Evolutionary conservation across 768 basidiomycete genomes (phyloP).

Genomic region (Neoboletus subvelutipes): DNA sequence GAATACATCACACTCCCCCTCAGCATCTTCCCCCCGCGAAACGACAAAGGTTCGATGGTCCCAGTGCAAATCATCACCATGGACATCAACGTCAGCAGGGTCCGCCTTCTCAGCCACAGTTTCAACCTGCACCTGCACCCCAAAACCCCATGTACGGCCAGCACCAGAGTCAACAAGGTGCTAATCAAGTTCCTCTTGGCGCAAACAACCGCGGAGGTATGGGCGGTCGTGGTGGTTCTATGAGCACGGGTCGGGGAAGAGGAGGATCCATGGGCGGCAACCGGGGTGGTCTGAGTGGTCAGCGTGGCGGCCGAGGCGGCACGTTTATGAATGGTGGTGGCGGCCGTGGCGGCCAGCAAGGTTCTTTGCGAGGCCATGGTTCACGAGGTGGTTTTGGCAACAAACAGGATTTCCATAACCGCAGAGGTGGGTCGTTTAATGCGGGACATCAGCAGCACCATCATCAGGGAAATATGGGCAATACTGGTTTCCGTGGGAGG

Average conservation of each 20-base stretch:
- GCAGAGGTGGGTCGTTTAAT: conserved; percentile 64
- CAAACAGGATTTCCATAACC: conserved; percentile 60
- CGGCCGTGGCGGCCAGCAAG: conserved; percentile 47
- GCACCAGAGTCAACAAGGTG: conserved; percentile 42
- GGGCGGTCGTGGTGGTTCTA: conserved; percentile 42
- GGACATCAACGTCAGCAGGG: conserved; percentile 45
- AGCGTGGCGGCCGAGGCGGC: conserved; percentile 43
- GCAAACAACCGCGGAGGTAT: conserved; percentile 47
- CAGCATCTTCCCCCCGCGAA: conserved; percentile 92
- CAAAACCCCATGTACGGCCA: conserved; percentile 32
- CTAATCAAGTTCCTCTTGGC: conserved; percentile 41
- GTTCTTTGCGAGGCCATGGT: conserved; percentile 58
- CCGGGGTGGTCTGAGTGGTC: conserved; percentile 45
- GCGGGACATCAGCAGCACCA: conserved; percentile 41
- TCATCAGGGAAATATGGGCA: conserved; percentile 38
- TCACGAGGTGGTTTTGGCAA: conserved; percentile 66
- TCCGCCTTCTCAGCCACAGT: conserved; percentile 62
- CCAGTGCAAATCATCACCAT: conserved; percentile 46
- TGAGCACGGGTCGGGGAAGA: conserved; percentile 38
- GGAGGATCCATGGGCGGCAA: conserved; percentile 48
- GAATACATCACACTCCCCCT: conserved; percentile 60
- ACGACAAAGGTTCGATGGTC: conserved; percentile 84
- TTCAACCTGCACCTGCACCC: conserved; percentile 36
- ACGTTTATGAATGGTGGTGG: conserved; percentile 35
- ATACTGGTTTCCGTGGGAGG: conserved; percentile 55